These are phyloP conservation scores for Termitomyces sp. DNA, from an alignment of 768 basidiomycete genomes.

Conservation along the genomic window DNA sequence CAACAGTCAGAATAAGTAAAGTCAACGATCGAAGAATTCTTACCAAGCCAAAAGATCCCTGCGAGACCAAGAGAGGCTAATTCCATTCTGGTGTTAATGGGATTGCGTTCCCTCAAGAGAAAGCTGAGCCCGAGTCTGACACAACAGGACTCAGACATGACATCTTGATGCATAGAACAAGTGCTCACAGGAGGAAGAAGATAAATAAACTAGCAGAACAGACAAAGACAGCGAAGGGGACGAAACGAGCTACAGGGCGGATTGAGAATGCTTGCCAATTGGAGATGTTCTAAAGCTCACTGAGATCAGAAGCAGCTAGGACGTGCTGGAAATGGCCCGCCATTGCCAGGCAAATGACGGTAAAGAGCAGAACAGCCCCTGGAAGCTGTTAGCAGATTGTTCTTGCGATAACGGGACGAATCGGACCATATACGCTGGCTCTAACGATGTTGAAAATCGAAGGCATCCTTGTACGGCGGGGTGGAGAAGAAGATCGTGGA, in stretches of 20 bases:
- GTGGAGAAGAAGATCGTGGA: slow-evolving; percentile 13
- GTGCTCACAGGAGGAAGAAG: slow-evolving; percentile 51
- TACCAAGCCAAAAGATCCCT: slow-evolving; percentile 78
- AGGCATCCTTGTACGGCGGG: slow-evolving; percentile 49
- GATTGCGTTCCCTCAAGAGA: slow-evolving; percentile 61
- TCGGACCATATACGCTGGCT: slow-evolving; percentile 60
- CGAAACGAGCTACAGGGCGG: slow-evolving; percentile 64
- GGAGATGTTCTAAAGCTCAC: slow-evolving; percentile 33
- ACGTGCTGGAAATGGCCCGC: slow-evolving; percentile 72
- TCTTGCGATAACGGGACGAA: slow-evolving; percentile 1
- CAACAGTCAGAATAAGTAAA: slow-evolving; percentile 2
- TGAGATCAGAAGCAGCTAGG: slow-evolving; percentile 72
- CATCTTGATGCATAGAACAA: background rate
- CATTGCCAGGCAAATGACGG: slow-evolving; percentile 73
- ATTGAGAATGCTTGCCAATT: background rate
- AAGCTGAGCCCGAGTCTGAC: slow-evolving; percentile 59
- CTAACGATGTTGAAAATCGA: slow-evolving; percentile 68
- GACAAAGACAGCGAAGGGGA: slow-evolving; percentile 82
- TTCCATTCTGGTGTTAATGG: slow-evolving; percentile 75
- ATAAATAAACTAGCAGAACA: slow-evolving; percentile 65
- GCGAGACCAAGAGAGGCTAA: slow-evolving; percentile 63
- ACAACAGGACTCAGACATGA: background rate
- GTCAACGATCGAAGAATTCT: slow-evolving; percentile 17
- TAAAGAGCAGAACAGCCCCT: slow-evolving; percentile 70
- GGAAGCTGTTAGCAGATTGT: slow-evolving; percentile 3